phyloP scores from a whole-genome alignment of 1,139 yeast species.

The Taiozyma sp. region DNA sequence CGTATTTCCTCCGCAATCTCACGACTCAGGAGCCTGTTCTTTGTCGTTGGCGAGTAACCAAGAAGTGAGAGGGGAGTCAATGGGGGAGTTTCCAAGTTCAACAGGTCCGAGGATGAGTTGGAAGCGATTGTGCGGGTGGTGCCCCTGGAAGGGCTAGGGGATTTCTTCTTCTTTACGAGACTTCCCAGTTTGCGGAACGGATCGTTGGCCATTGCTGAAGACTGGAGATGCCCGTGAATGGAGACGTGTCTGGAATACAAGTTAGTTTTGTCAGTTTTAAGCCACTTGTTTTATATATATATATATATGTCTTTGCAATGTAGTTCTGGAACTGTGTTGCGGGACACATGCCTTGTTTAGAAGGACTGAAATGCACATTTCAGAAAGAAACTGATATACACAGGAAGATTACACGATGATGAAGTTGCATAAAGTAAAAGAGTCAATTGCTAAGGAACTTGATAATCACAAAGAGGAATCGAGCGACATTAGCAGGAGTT shows the following conservation, averaged over 20 bases:
- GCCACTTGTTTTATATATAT: too few relatives aligned
- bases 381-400: background rate
- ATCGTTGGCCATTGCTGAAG: background rate
- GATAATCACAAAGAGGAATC: background rate
- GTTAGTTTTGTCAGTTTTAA: too few relatives aligned
- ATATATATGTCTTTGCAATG: background rate
- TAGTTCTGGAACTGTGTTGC: too few relatives aligned
- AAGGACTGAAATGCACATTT: background rate
- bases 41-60: constrained; percentile 60
- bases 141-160: constrained; percentile 1
- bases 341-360: background rate
- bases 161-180: background rate
- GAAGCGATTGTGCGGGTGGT: background rate
- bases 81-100: constrained; percentile 25
- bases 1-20: constrained; percentile 76
- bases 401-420: background rate
- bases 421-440: background rate
- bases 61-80: constrained; percentile 41
- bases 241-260: background rate
- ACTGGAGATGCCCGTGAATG: background rate
- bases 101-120: background rate
- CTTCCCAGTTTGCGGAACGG: background rate
- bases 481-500: background rate
- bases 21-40: constrained; percentile 47
- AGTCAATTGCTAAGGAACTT: background rate